Percentiles rank a stretch among this genome's conserved stretches.
These are phyloP conservation scores for Candida qinlingensis DNA, from an alignment of 805 yeast genomes.

Conservation along the genomic window DNA sequence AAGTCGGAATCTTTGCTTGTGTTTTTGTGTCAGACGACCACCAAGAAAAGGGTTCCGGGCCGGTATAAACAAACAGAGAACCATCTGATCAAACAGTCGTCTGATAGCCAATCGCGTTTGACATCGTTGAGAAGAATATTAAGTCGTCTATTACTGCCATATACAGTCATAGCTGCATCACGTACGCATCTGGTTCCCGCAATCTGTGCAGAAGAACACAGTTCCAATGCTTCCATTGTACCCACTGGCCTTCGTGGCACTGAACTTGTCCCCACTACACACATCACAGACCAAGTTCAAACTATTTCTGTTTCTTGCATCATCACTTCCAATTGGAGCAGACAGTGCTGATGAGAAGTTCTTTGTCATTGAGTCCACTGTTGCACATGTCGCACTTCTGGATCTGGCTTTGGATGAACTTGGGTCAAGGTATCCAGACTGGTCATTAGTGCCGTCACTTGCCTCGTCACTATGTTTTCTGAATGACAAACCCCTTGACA, in stretches of 20 bases:
- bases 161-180: neutral
- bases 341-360: neutral
- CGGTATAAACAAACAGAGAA: too few species aligned
- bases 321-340: neutral
- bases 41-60: too few species aligned
- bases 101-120: too few species aligned
- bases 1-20: too few species aligned
- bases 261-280: conserved; percentile 25
- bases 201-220: conserved; percentile 23
- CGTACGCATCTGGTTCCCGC: conserved; percentile 23
- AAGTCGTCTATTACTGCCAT: too few species aligned
- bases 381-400: conserved; percentile 10
- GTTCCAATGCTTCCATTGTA: neutral
- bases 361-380: conserved; percentile 13
- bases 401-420: conserved; percentile 8
- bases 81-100: too few species aligned
- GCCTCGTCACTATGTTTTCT: neutral
- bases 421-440: too few species aligned
- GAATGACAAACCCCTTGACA: conserved; percentile 13
- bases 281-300: conserved; percentile 17
- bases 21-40: too few species aligned
- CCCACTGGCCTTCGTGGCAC: conserved; percentile 7
- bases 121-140: too few species aligned
- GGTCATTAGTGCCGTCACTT: neutral
- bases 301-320: neutral